Conservation (phyloP, 352 stramenopile species). For the Aphanomyces astaci region DNA sequence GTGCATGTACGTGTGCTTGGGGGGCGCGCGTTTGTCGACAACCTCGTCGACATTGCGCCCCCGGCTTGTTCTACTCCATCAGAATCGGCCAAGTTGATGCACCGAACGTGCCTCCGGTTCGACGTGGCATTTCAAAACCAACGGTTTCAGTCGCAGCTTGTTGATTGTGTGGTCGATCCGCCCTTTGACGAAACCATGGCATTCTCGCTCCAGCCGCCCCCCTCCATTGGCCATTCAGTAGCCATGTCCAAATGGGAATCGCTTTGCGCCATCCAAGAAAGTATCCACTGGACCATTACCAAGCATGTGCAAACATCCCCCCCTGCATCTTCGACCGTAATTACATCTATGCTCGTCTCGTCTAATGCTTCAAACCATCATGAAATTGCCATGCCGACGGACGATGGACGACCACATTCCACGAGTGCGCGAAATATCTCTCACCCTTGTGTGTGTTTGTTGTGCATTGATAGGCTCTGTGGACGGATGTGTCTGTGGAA, state of each 20-base stretch:
- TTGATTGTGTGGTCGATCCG: constrained; percentile 48
- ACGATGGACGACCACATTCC: not conserved
- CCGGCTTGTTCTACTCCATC: constrained; percentile 23
- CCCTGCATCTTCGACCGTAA: too few species aligned
- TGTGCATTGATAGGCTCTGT: constrained; percentile 22
- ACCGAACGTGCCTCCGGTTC: constrained; percentile 46
- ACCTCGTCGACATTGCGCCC: constrained; percentile 30
- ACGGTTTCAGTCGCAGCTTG: constrained; percentile 36
- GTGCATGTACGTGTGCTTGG: constrained; percentile 51
- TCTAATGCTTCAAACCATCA: too few species aligned
- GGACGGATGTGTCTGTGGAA: constrained; percentile 44
- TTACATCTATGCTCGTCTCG: too few species aligned
- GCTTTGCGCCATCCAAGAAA: constrained; percentile 57
- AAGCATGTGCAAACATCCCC: constrained; percentile 31
- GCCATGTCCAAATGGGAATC: constrained; percentile 56
- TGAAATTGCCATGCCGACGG: too few species aligned
- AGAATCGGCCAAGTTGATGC: too few species aligned
- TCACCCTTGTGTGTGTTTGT: too few species aligned
- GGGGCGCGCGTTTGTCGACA: constrained; percentile 68
- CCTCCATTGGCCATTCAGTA: constrained; percentile 31
- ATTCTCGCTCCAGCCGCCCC: constrained; percentile 37
- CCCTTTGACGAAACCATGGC: constrained; percentile 64
- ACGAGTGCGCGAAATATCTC: not conserved
- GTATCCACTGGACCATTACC: constrained; percentile 46
- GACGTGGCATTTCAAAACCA: constrained; percentile 50